Base-by-base conservation (phyloP, 1,284 basidiomycete genomes). In the Trichosporon sp. region DNA sequence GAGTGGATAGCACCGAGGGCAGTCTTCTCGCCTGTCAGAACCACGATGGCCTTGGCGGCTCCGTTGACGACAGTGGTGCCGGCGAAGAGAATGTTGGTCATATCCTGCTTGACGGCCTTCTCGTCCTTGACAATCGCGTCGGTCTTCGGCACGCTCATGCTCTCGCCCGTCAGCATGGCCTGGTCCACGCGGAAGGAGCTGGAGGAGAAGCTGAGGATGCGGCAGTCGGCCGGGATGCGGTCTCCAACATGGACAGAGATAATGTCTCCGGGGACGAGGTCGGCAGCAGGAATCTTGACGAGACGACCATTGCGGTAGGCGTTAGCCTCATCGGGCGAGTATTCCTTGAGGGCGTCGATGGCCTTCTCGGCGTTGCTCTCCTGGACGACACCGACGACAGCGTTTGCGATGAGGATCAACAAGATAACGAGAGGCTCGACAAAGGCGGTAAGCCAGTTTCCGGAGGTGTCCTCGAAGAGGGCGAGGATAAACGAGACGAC, bases 1-100 rank as follows among this genome's bases (percentile, higher is more conserved):
- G 92, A 91, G 85, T 98, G 95, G 73, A 98, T 97, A 77, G 95
- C 90, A 35, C 95, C 95, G 74, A 98, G 93, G 34, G 95, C 95
- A 5, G 95, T 97, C 67, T 88, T 86, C 75, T 89, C 82, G 32
- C 95, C 95, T 0, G 92, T 97, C 73, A 89, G 89, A 6, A 92
- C 89, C 23, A 97, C 94, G 64, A 97, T 81, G 13, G 95, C 95
- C 51, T 86, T 88, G 11, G 91, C 92, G 60, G 85, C 91, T 67
- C 95, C 95, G 76, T 93, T 96, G 15, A 97, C 94, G 34, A 98
- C 91, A 11, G 92, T 96, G 0, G 95, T 97, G 32, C 95, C 95
- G 34, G 92, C 91, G 83, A 98, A 97, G 15, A 97, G 85, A 83
- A 95, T 96, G 82, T 97, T 98, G 70, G 87, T 89, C 93, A 94